Base-by-base conservation (phyloP, 202 grass and related monocot genomes). In the Panicum hallii region DNA sequence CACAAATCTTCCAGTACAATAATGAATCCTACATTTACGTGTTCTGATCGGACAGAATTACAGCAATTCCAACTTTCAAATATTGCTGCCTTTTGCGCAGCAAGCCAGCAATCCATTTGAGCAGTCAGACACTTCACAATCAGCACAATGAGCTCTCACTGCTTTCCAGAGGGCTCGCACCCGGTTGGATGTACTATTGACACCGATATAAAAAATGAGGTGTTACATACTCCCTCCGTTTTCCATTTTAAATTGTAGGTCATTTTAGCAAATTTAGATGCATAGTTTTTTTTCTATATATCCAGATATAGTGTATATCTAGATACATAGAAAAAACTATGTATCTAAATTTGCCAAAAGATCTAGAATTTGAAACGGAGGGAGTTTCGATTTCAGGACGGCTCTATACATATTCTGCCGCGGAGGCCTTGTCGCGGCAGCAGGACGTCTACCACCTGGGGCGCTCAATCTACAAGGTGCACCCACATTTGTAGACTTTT, bases 131-230 rank as follows among this genome's bases (percentile, higher is more conserved):
- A 30, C n/a, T 77, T 36, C 5, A 52, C 20, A 61, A 61, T 77
- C 17, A 74, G 61, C 62, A 66, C 60, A 54, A 71, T 53, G 65
- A 94, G 86, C 87, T 83, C 87, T 88, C 72, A 70, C 88, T 84
- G 80, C 83, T 86, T 93, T 90, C 74, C 84, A 83, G 91, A 85
- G 73, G 78, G 89, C 89, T 83, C 85, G 68, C 70, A 88, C 67
- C 44, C 32, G 55, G 67, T 19, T 82, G 63, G 43, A 72, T 49
- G 74, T 40, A 60, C 71, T 19, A 26, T 11, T 48, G 77, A 12
- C 66, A 44, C 3, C 26, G n/a, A 22, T 38, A 69, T 32, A 70
- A 82, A 81, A 67, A 67, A 71, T 58, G 7, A 54, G 66, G 72
- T 71, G 49, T 19, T 67, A 83, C 63, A 80, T 34, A 53, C 36